Evolutionary conservation across 495 filamentous ascomycete genomes (phyloP), one percentile per base, ranked within the genome.

Genomic region (Chaetomidium leptoderma): DNA sequence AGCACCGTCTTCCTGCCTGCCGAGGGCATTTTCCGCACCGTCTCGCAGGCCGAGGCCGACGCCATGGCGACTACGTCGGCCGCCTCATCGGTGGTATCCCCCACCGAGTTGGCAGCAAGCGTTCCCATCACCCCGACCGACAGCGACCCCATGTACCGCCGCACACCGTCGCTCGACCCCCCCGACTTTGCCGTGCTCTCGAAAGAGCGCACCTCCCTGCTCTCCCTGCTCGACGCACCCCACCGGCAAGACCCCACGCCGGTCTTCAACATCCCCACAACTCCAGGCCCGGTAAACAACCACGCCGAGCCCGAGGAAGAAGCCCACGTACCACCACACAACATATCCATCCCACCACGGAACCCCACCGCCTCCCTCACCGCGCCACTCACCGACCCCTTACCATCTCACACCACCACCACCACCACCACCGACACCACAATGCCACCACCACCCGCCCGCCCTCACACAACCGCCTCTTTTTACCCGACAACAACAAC

Each of bases 201-300:
- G 14, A 72, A 77, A 29, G 64, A 71, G 44, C 76, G 78, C 39
- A 76, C 75, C 0, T 83, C 81, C 4, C 72, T 83, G 4, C 66
- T 80, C 17, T 83, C 79, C 0, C 77, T 83, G n/a, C 76, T 82
- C 56, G 74, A 80, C 53, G 77, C 75, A 0, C 76, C 78, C 0
- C 72, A 72, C 59, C 59, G 73, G 43, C 63, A 68, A 43, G 68
- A 67, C 24, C 61, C 66, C 13, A 51, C 57, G 43, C 39, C 53
- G 3, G 43, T 57, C 3, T 68, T 74, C 49, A 67, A 69, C 40
- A 70, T 76, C 46, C 74, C 74, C 37, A 75, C 67, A 19, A 69
- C 66, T 6, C 61, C 67, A 0, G 68, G 61, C 1, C 64, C 62
- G 24, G 61, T 54, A 8, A 21, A 53, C 39, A 53, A n/a, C 47